Conservation (phyloP, 2,329 filamentous ascomycete genomes). For the Falciphora oryzae region DNA sequence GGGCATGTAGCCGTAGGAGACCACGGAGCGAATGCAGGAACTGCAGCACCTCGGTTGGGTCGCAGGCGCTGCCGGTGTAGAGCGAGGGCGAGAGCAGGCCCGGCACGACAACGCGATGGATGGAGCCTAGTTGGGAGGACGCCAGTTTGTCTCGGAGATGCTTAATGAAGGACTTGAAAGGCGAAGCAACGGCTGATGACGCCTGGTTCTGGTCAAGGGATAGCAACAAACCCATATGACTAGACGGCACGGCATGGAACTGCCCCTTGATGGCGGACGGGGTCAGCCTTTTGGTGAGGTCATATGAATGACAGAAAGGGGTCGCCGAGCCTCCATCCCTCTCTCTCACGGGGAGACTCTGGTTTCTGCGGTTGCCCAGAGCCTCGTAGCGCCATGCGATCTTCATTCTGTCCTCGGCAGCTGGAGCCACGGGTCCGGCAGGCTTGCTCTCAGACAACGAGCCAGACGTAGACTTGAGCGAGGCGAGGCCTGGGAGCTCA, state of each 20-base stretch:
- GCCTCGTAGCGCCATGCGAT: conserved; percentile 97
- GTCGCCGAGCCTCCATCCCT: conserved; percentile 19
- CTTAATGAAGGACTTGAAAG: conserved; percentile 60
- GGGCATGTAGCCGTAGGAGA: conserved; percentile 62
- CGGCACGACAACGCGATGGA: conserved; percentile 83
- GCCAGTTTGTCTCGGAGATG: conserved; percentile 50
- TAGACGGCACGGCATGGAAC: conserved; percentile 44
- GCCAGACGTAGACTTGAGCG: conserved; percentile 23
- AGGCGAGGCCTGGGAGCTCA: conserved; percentile 70
- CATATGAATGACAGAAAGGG: conserved; percentile 66
- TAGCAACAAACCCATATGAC: conserved; percentile 27
- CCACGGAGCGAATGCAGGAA: conserved; percentile 76
- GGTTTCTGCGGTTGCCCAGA: conserved; percentile 50
- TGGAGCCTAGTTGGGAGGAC: conserved; percentile 49
- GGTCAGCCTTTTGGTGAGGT: conserved; percentile 61
- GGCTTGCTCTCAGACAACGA: conserved; percentile 27
- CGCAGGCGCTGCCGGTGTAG: conserved; percentile 64
- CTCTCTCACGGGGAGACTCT: conserved; percentile 12
- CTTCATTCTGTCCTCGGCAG: conserved; percentile 75
- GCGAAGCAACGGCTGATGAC: conserved; percentile 30
- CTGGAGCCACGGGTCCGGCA: conserved; percentile 23
- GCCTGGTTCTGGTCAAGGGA: conserved; percentile 13
- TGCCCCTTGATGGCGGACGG: conserved; percentile 42
- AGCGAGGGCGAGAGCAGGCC: conserved; percentile 79
- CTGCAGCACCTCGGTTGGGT: conserved; percentile 67